These are phyloP conservation scores for Xylaria telfairii DNA, from an alignment of 495 filamentous ascomycete genomes.

Conservation along the genomic window DNA sequence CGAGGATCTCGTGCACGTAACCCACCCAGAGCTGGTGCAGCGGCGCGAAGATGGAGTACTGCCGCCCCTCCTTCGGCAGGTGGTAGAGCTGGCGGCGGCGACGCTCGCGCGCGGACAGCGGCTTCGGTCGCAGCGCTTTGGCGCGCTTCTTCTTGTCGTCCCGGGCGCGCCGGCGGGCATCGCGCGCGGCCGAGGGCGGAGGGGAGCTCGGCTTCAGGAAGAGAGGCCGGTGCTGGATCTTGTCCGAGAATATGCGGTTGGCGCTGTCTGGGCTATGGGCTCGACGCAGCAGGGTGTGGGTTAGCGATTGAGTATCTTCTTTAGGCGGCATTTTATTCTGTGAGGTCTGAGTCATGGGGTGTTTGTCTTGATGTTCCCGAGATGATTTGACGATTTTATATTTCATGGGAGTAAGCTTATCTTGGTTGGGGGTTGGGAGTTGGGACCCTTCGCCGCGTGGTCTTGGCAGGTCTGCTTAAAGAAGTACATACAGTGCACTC, in stretches of 20 bases:
- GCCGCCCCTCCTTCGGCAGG: slow-evolving; percentile 69
- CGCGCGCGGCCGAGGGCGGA: slow-evolving; percentile 63
- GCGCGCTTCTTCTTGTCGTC: slow-evolving; percentile 64
- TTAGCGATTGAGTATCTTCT: slow-evolving; percentile 51
- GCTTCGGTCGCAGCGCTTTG: slow-evolving; percentile 68
- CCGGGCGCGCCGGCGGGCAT: slow-evolving; percentile 61
- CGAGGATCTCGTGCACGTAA: slow-evolving; percentile 81
- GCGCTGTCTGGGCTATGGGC: slow-evolving; percentile 77
- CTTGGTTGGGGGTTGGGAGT: too few relatives aligned
- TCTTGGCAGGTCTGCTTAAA: too few relatives aligned
- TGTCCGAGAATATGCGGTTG: slow-evolving; percentile 74
- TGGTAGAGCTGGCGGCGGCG: slow-evolving; percentile 74
- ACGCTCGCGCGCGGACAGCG: slow-evolving; percentile 81
- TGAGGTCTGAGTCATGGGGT: not conserved
- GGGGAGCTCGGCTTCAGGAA: slow-evolving; percentile 76
- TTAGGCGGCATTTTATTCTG: slow-evolving; percentile 18
- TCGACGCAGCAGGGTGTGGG: slow-evolving; percentile 70
- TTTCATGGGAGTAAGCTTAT: not conserved
- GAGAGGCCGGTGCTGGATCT: slow-evolving; percentile 82
- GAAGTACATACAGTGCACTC: too few relatives aligned
- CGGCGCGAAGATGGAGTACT: slow-evolving; percentile 77
- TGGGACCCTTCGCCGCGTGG: too few relatives aligned
- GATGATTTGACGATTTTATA: too few relatives aligned
- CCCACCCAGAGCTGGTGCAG: slow-evolving; percentile 79
- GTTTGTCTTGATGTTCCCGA: too few relatives aligned